These are phyloP conservation scores for Pinus taeda DNA, from an alignment of 75 land plant species.

Conservation along the genomic window DNA sequence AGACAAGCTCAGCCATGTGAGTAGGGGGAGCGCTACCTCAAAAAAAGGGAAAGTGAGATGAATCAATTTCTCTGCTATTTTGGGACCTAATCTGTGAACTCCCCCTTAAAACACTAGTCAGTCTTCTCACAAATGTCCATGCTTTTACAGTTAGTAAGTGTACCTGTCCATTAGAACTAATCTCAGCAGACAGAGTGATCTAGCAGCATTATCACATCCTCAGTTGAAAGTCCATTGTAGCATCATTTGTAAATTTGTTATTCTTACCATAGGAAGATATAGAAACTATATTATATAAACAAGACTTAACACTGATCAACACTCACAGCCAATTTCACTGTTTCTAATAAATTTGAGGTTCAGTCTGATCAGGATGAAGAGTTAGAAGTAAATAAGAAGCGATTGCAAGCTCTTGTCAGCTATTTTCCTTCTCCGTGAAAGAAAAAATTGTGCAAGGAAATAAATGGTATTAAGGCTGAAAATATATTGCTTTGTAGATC, in stretches of 20 bases:
- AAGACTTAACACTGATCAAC: neutral
- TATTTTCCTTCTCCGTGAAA: neutral
- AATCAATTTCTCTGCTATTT: neutral
- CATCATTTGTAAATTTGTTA: too few relatives aligned
- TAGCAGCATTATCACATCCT: too few relatives aligned
- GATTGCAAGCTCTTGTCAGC: neutral
- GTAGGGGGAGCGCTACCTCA: neutral
- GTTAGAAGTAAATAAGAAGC: neutral
- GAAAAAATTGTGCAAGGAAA: neutral
- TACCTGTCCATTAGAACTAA: neutral
- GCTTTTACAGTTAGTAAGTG: neutral
- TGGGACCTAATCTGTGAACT: neutral
- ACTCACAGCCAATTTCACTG: neutral
- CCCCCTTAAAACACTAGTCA: neutral
- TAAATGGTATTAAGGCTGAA: neutral
- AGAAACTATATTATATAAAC: too few relatives aligned
- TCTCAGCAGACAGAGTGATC: neutral
- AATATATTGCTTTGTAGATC: too few relatives aligned
- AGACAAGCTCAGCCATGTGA: conserved; percentile 37
- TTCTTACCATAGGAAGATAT: too few relatives aligned
- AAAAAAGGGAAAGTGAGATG: conserved; percentile 4
- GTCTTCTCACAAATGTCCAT: neutral
- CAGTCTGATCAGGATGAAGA: neutral
- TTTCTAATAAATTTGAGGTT: neutral
- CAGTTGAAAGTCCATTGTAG: too few relatives aligned